phyloP scores from a whole-genome alignment of 495 filamentous ascomycete genomes.

The Penicillium malachiteum region DNA sequence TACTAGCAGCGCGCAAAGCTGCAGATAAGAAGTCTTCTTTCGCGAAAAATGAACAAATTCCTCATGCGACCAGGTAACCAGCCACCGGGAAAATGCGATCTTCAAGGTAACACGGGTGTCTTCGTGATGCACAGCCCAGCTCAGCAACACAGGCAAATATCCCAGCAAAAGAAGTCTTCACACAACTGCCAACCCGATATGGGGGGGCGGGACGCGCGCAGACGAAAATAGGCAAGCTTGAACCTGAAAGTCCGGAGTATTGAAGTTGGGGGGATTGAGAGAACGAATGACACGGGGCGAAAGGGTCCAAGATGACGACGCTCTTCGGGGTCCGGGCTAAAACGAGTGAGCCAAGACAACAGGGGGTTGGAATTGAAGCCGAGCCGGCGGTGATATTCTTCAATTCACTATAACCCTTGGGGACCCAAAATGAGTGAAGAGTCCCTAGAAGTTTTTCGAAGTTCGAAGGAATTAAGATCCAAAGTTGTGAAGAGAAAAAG shows the following conservation, averaged over 20 bases:
- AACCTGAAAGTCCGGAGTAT: too few species aligned
- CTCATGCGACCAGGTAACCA: not conserved
- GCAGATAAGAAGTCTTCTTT: not conserved
- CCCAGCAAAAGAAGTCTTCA: not conserved
- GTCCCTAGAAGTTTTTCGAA: not conserved
- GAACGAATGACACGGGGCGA: conserved; percentile 5
- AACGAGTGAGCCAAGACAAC: conserved; percentile 7
- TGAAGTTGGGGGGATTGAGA: not conserved
- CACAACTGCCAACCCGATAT: too few species aligned
- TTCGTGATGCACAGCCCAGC: conserved; percentile 2
- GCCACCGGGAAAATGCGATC: too few species aligned
- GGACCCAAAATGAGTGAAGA: conserved; percentile 7
- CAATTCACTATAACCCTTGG: too few species aligned
- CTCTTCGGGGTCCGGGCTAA: not conserved
- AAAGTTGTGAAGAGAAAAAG: conserved; percentile 3
- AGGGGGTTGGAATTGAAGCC: not conserved
- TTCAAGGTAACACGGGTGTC: not conserved
- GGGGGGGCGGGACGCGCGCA: not conserved
- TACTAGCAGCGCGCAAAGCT: conserved; percentile 12
- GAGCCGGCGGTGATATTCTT: too few species aligned
- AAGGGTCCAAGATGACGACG: conserved; percentile 6
- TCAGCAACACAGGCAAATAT: not conserved
- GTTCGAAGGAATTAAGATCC: not conserved
- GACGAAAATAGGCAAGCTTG: not conserved
- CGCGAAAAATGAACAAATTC: not conserved